These are phyloP conservation scores for Ganoderma sinense DNA, from an alignment of 1,284 basidiomycete species.

Conservation along the genomic window DNA sequence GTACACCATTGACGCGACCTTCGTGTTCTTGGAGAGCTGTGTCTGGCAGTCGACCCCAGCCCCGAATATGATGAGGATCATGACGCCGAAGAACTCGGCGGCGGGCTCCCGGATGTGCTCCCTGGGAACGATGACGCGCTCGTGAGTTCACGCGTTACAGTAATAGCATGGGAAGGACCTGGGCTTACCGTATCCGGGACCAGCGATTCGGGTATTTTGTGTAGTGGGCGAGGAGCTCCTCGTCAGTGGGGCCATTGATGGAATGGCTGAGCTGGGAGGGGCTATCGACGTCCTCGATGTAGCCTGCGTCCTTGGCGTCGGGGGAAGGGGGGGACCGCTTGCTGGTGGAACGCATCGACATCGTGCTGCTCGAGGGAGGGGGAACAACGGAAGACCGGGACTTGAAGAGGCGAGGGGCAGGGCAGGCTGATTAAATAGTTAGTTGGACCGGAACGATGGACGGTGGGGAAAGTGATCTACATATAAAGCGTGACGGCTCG, in stretches of 20 bases:
- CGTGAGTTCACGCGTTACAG: constrained; percentile 8
- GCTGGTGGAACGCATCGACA: constrained; percentile 19
- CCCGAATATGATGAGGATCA: constrained; percentile 73
- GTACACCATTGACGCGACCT: constrained; percentile 59
- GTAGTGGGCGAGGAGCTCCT: constrained; percentile 35
- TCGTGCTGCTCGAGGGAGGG: constrained; percentile 15
- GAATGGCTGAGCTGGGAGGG: constrained; percentile 9
- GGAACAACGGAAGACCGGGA: constrained; percentile 13
- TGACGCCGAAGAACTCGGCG: constrained; percentile 75
- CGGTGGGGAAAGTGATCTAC: background rate
- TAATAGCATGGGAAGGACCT: background rate
- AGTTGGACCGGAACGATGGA: constrained; percentile 6
- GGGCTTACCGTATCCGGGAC: constrained; percentile 60
- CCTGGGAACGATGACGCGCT: constrained; percentile 34
- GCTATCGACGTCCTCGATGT: constrained; percentile 26
- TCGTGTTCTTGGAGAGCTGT: constrained; percentile 58
- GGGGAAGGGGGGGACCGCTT: constrained; percentile 25
- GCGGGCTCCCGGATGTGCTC: constrained; percentile 63
- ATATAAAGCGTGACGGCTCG: background rate
- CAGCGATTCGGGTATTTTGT: constrained; percentile 58
- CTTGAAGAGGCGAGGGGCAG: background rate
- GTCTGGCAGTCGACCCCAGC: constrained; percentile 71
- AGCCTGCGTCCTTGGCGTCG: constrained; percentile 24
- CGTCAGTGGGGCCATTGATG: constrained; percentile 10
- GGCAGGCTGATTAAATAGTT: constrained; percentile 22